These are phyloP conservation scores for Rhodotorula toruloides DNA, from an alignment of 768 basidiomycete genomes.

Conservation along the genomic window DNA sequence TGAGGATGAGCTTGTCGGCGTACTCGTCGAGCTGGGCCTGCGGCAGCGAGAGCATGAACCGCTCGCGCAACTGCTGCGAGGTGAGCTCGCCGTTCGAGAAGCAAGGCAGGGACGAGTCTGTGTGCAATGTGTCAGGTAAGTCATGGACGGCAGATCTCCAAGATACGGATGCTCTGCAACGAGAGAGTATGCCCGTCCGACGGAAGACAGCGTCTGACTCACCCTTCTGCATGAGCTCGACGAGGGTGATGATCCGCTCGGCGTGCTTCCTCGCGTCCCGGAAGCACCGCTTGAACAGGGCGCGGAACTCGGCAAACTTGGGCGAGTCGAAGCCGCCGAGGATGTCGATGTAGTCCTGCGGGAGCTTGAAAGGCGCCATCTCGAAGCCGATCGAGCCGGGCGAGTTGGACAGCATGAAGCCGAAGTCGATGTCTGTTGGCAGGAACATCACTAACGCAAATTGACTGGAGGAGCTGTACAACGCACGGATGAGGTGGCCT, in stretches of 20 bases:
- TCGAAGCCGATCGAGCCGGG: constrained; percentile 98
- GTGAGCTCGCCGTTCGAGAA: constrained; percentile 90
- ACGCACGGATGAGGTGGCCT: constrained; percentile 70
- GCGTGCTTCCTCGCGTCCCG: constrained; percentile 91
- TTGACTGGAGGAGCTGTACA: neutral
- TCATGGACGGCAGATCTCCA: too few species aligned
- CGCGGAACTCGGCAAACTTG: constrained; percentile 75
- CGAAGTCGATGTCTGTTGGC: constrained; percentile 78
- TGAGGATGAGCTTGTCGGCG: constrained; percentile 82
- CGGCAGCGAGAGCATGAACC: constrained; percentile 86
- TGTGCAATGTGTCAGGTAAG: too few species aligned
- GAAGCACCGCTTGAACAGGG: constrained; percentile 85
- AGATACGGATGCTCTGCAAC: too few species aligned
- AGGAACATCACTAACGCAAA: neutral
- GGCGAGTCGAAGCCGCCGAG: constrained; percentile 75
- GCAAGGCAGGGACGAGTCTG: constrained; percentile 47
- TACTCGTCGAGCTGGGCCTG: constrained; percentile 74
- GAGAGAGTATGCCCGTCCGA: too few species aligned
- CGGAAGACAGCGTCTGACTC: too few species aligned
- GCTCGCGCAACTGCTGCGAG: constrained; percentile 75
- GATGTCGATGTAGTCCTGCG: constrained; percentile 91
- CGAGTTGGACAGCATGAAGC: constrained; percentile 94
- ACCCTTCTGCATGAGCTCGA: constrained; percentile 98
- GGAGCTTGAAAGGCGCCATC: constrained; percentile 97
- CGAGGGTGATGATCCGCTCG: constrained; percentile 86